Evolutionary conservation across 331 rosid genomes (phyloP), one percentile per base, ranked within the genome.

Genomic region (Ulmus americana): DNA sequence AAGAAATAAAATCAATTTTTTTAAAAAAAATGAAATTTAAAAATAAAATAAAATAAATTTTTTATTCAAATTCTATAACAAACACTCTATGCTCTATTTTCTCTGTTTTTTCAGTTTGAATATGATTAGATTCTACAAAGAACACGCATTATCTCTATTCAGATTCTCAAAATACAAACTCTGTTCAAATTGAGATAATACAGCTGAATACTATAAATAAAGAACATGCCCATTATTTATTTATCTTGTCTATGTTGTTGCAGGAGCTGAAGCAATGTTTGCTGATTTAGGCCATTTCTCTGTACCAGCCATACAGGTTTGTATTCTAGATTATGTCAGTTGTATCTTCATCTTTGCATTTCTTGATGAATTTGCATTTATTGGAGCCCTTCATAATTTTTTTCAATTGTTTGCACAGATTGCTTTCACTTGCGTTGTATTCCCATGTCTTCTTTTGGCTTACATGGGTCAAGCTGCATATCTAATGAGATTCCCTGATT

Each of bases 191-290:
- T n/a, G n/a, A n/a, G n/a, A n/a, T n/a, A n/a, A n/a, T n/a, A n/a
- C n/a, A n/a, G n/a, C n/a, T n/a, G n/a, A n/a, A n/a, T n/a, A n/a
- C n/a, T n/a, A n/a, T n/a, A n/a, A n/a, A n/a, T n/a, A n/a, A n/a
- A n/a, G n/a, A n/a, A n/a, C n/a, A n/a, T n/a, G n/a, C n/a, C n/a
- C n/a, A 14, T 8, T 11, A 14, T 22, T 16, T 55, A 14, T 20
- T 6, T 67, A 18, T 3, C 39, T 42, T 45, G 35, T 39, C 41
- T 15, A 52, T 82, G 73, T 75, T 18, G 20, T 52, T 73, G 54
- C 85, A 92, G 97, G 98, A 61, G 90, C 97, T 20, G 98, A 92
- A 82, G 98, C 95, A 51, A 92, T 92, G 98, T 92, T 92, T 82
- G 97, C 97, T 58, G 98, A 92, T 83, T 82, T 92, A 35, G 97